Percentiles rank a stretch among this genome's conserved stretches.
Conservation (phyloP, 2,329 filamentous ascomycete species). For the Hymenoscyphus fraxineus region DNA sequence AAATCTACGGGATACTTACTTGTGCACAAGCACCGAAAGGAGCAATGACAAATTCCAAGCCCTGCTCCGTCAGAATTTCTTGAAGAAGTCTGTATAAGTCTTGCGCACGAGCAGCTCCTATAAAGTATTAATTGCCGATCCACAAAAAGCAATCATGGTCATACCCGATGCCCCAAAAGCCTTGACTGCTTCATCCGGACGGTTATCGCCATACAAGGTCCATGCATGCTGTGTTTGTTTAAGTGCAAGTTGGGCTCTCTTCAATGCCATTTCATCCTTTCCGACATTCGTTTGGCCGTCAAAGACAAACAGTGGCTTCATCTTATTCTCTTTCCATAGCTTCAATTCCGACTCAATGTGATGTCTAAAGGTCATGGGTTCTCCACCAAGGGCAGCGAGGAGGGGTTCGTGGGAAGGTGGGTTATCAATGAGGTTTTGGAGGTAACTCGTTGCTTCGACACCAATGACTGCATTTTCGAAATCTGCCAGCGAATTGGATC, state of each 20-base stretch:
- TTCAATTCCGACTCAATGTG: constrained; percentile 76
- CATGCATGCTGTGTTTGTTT: constrained; percentile 75
- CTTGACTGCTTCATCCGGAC: constrained; percentile 75
- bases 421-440: constrained; percentile 71
- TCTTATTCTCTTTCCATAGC: constrained; percentile 63
- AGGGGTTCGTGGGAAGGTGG: constrained; percentile 77
- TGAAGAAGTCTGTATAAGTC: constrained; percentile 76
- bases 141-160: constrained; percentile 15
- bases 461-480: constrained; percentile 73
- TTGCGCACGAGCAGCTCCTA: constrained; percentile 68
- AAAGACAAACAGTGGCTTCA: constrained; percentile 86
- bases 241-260: constrained; percentile 62
- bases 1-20: constrained; percentile 45
- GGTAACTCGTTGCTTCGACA: constrained; percentile 86
- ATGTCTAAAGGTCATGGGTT: constrained; percentile 72
- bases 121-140: constrained; percentile 31
- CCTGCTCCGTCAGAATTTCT: constrained; percentile 63
- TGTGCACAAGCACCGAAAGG: constrained; percentile 86
- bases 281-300: constrained; percentile 79
- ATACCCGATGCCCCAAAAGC: constrained; percentile 83
- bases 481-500: constrained; percentile 56
- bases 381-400: constrained; percentile 81
- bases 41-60: constrained; percentile 73
- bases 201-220: constrained; percentile 77
- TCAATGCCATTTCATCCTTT: constrained; percentile 66